Evolutionary conservation across 768 basidiomycete species (phyloP), one percentile per base, ranked within the genome.

Genomic region (Russula griseocarnosa): DNA sequence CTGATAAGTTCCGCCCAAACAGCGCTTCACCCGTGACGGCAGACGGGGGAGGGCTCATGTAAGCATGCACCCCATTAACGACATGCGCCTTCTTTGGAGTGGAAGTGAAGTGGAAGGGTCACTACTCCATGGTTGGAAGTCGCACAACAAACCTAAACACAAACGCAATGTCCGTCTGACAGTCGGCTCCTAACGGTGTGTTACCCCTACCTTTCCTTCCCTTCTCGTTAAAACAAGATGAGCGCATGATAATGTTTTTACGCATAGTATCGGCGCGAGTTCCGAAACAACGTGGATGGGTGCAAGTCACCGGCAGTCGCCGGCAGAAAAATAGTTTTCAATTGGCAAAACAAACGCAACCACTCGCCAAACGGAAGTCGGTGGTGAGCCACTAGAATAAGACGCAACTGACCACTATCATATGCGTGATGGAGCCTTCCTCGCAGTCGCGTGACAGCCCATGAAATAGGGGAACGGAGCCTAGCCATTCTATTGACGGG

Each of bases 121-220:
- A 36, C 32, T 13, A 36, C 10, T 36, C 13, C 36, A 36, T 13
- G 36, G 13, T 36, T 18, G 38, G 38, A 40, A 40, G 38, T 40
- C 38, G 38, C 38, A 40, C 38, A 18, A 40, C 38, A 50, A 42
- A 49, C 58, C 46, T 32, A 60, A 38, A 32, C 47, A 18, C 47
- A 26, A 38, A 49, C 46, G n/a, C 49, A 51, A 63, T 62, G 26
- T 64, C 49, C 52, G 26, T 64, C 49, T 46, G 62, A 47, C 11
- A 40, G 22, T 49, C 52, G 28, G 51, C 46, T 47, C 3, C 49
- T 28, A 28, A 26, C 11, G 24, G 44, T 46, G 10, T 10, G 44
- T 47, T 22, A 11, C 46, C 38, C 38, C 20, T 46, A 10, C 22
- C 46, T n/a, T 22, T 22, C 32, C 8, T 32, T 32, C 32, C 44